Conservation (phyloP, 179 eudicot species). For the Carnegiea gigantea region DNA sequence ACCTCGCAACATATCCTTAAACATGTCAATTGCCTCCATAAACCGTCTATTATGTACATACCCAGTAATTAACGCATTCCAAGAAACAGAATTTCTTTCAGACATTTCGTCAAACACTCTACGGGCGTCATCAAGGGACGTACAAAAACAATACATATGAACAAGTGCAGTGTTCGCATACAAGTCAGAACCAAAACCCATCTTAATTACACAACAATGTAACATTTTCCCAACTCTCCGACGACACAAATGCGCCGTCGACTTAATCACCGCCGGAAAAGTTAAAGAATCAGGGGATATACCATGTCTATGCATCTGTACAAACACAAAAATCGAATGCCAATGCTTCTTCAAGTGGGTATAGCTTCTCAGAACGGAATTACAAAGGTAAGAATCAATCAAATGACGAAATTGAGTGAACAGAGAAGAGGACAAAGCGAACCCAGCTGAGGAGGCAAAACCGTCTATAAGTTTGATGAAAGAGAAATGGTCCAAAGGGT, state of each 20-base stretch:
- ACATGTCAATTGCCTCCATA: constrained; percentile 33
- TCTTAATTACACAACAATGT: constrained; percentile 39
- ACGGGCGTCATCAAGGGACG: constrained; percentile 22
- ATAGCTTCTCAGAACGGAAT: constrained; percentile 22
- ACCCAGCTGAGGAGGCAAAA: constrained; percentile 32
- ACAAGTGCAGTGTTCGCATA: constrained; percentile 37
- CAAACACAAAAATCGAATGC: constrained; percentile 33
- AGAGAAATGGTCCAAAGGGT: constrained; percentile 26
- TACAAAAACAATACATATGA: constrained; percentile 32
- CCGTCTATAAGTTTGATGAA: constrained; percentile 32
- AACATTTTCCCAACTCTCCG: constrained; percentile 30
- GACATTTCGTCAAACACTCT: constrained; percentile 35
- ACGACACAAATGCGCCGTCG: constrained; percentile 28
- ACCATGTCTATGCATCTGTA: constrained; percentile 37
- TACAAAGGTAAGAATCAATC: constrained; percentile 24
- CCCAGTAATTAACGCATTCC: constrained; percentile 40
- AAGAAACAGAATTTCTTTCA: constrained; percentile 39
- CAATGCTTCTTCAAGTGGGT: constrained; percentile 32
- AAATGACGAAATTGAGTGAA: constrained; percentile 24
- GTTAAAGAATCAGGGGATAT: constrained; percentile 28
- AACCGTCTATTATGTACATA: constrained; percentile 31
- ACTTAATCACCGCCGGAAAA: constrained; percentile 37
- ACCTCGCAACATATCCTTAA: constrained; percentile 30
- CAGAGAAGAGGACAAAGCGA: constrained; percentile 18
- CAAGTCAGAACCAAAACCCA: constrained; percentile 41